Evolutionary conservation across 148 eudicot genomes (phyloP).

Genomic region (Spergularia bocconei): DNA sequence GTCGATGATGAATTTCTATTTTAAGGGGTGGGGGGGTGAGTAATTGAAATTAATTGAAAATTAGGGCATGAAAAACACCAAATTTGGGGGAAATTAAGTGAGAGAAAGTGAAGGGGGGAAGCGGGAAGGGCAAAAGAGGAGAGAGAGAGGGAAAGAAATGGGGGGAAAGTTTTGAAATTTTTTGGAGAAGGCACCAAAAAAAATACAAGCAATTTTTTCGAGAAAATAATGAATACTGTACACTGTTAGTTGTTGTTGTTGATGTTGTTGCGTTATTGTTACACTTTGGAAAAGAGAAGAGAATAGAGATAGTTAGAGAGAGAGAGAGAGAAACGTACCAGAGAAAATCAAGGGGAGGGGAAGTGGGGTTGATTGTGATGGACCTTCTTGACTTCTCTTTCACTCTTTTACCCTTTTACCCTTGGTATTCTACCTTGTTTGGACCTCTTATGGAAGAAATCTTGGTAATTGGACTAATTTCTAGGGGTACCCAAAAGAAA

Average conservation of each 20-base stretch:
- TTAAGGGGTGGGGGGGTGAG: not conserved
- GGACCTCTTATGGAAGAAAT: too few relatives aligned
- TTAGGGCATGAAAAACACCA: not conserved
- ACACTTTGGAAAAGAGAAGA: not conserved
- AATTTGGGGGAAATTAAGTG: not conserved
- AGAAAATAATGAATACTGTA: constrained; percentile 19
- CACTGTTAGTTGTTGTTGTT: not conserved
- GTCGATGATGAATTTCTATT: not conserved
- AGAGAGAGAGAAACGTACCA: constrained; percentile 26
- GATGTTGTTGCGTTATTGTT: not conserved
- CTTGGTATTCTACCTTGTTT: not conserved
- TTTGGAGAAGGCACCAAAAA: not conserved
- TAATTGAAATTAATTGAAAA: not conserved
- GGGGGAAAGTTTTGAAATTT: constrained; percentile 20
- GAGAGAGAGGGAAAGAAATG: constrained; percentile 2
- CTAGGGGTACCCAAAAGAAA: not conserved
- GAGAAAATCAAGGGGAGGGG: constrained; percentile 24
- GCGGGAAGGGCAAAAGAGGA: constrained; percentile 3
- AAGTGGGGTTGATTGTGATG: constrained; percentile 6
- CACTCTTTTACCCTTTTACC: not conserved
- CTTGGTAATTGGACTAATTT: too few relatives aligned
- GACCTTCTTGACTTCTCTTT: constrained; percentile 25
- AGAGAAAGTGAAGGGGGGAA: constrained; percentile 13
- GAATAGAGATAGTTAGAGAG: not conserved
- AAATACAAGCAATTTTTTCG: not conserved